Conservation (phyloP, 768 basidiomycete species). For the Xerocomellus chrysenteron region DNA sequence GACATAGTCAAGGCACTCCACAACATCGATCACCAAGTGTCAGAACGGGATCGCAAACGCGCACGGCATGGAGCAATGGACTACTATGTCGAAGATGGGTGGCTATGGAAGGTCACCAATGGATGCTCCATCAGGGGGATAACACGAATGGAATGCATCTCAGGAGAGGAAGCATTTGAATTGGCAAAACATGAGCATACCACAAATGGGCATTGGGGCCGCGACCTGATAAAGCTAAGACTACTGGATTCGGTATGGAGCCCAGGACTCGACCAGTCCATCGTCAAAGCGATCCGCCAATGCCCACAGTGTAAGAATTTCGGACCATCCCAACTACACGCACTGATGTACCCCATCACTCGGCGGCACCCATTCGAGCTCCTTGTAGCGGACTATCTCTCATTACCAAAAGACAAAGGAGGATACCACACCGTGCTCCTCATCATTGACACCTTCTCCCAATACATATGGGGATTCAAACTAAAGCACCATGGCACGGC, state of each 20-base stretch:
- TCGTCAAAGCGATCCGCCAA: too few relatives aligned
- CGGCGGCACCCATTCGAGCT: conserved; percentile 35
- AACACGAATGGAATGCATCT: too few relatives aligned
- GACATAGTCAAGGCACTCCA: background rate
- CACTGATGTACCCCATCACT: conserved; percentile 38
- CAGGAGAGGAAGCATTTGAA: too few relatives aligned
- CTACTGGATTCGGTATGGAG: too few relatives aligned
- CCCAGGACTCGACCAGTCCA: too few relatives aligned
- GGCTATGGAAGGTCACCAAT: too few relatives aligned
- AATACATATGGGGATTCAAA: conserved; percentile 32
- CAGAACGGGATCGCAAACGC: background rate
- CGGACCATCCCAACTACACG: conserved; percentile 15
- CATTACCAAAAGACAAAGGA: conserved; percentile 34
- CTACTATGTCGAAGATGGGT: too few relatives aligned
- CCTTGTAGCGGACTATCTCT: conserved; percentile 33
- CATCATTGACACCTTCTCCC: conserved; percentile 27
- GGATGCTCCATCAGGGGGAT: too few relatives aligned
- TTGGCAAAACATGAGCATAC: too few relatives aligned
- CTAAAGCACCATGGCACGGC: conserved; percentile 28
- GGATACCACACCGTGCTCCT: conserved; percentile 30
- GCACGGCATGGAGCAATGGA: conserved; percentile 8
- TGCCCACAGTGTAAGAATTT: conserved; percentile 11
- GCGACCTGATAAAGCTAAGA: too few relatives aligned
- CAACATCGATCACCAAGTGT: background rate
- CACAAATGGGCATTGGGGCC: too few relatives aligned